phyloP scores from a whole-genome alignment of 352 stramenopile species.

The Albugo laibachii region DNA sequence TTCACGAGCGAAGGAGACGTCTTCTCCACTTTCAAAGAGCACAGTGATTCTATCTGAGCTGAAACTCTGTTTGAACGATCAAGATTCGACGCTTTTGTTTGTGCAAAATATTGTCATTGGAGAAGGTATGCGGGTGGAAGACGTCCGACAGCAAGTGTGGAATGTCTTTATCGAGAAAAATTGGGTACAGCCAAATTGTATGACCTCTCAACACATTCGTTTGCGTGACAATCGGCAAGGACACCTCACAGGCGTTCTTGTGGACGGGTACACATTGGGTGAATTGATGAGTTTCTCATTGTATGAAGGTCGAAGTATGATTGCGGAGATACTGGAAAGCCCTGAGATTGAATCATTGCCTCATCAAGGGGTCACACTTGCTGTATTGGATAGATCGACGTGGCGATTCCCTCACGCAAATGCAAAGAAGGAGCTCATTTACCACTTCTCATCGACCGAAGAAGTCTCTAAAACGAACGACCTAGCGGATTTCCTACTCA shows the following conservation, averaged over 20 bases:
- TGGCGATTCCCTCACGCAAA: slow-evolving; percentile 41
- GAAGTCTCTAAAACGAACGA: slow-evolving; percentile 11
- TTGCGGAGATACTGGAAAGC: slow-evolving; percentile 42
- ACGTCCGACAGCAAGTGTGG: slow-evolving; percentile 36
- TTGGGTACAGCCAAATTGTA: slow-evolving; percentile 11
- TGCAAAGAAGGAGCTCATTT: slow-evolving; percentile 32
- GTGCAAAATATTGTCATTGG: slow-evolving; percentile 49
- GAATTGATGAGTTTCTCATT: slow-evolving; percentile 47
- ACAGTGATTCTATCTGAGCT: background rate
- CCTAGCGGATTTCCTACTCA: slow-evolving; percentile 17
- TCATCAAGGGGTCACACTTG: slow-evolving; percentile 45
- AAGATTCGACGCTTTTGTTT: slow-evolving; percentile 3
- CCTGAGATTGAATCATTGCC: slow-evolving; percentile 8
- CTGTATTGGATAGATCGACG: slow-evolving; percentile 35
- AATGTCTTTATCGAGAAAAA: slow-evolving; percentile 20
- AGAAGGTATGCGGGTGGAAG: slow-evolving; percentile 50
- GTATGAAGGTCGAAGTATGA: slow-evolving; percentile 59
- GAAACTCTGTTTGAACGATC: background rate
- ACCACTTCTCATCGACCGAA: background rate
- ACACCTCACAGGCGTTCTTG: slow-evolving; percentile 39
- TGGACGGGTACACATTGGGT: slow-evolving; percentile 32
- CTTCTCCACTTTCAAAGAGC: background rate
- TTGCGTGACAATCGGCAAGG: slow-evolving; percentile 47
- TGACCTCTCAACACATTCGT: slow-evolving; percentile 23
- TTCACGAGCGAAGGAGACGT: slow-evolving; percentile 6